Conservation (phyloP, 164 flowering plant genomes). For the Kalanchoe fedtschenkoi region DNA sequence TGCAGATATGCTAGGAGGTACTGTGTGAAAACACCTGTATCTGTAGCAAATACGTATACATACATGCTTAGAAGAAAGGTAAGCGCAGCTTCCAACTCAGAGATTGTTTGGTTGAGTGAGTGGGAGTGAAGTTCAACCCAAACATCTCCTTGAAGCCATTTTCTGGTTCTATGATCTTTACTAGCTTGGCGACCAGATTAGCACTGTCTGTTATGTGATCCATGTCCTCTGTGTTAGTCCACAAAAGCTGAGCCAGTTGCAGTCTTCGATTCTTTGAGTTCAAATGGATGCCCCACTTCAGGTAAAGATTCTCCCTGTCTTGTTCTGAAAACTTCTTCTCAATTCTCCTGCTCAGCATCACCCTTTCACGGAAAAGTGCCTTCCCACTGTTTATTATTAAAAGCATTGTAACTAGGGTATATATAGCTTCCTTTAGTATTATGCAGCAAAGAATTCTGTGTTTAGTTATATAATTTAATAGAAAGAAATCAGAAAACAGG, state of each 20-base stretch:
- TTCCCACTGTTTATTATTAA: neutral
- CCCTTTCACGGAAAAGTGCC: conserved; percentile 2
- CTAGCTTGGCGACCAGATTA: conserved; percentile 4
- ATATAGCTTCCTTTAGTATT: no score
- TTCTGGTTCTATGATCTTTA: neutral
- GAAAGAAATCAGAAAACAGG: no score
- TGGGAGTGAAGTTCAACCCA: conserved; percentile 6
- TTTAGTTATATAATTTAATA: no score
- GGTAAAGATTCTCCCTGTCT: conserved; percentile 3
- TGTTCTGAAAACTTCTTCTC: neutral
- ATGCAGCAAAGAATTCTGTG: no score
- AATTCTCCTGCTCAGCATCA: neutral
- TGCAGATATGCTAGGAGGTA: no score
- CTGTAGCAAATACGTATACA: neutral
- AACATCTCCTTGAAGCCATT: conserved; percentile 8
- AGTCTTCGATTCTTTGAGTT: conserved; percentile 4
- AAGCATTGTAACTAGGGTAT: no score
- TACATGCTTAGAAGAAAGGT: neutral
- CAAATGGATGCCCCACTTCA: conserved; percentile 3
- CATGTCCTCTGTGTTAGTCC: conserved; percentile 7
- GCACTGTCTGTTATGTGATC: conserved; percentile 4
- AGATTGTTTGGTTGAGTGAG: neutral
- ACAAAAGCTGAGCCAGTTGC: neutral
- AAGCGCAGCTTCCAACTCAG: neutral
- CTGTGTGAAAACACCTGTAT: no score